Evolutionary conservation across 148 eudicot genomes (phyloP).

Genomic region (Arctostaphylos glauca): DNA sequence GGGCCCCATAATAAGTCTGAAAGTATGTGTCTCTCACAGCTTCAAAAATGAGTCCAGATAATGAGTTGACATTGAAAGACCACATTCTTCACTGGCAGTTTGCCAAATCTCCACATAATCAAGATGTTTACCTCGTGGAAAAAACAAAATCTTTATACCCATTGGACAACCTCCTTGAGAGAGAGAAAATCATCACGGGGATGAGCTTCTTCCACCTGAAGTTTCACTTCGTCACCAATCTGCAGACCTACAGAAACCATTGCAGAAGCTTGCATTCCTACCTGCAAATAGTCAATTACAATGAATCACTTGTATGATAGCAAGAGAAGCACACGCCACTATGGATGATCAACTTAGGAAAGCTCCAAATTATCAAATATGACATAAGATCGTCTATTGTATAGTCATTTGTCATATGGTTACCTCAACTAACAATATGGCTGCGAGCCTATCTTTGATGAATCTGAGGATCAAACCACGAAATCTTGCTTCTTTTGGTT

Average conservation of each 20-base stretch:
- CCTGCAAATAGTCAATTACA: constrained; percentile 35
- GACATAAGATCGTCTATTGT: neutral
- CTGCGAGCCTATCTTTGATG: constrained; percentile 84
- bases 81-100: neutral
- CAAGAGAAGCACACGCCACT: neutral
- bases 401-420: neutral
- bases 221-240: constrained; percentile 80
- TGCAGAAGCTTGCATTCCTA: constrained; percentile 84
- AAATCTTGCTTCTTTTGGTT: constrained; percentile 59
- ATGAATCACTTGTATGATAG: neutral
- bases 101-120: neutral
- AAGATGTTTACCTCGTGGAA: neutral
- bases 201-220: constrained; percentile 72
- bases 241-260: constrained; percentile 70
- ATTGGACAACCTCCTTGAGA: constrained; percentile 53
- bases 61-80: neutral
- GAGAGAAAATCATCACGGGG: constrained; percentile 76
- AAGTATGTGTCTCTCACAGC: too few relatives aligned
- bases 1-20: too few relatives aligned
- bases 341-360: neutral
- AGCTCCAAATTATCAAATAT: neutral
- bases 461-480: constrained; percentile 84
- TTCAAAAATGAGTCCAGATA: too few relatives aligned
- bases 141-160: neutral
- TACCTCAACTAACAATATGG: constrained; percentile 88